Conservation (phyloP, 2,329 filamentous ascomycete species). For the Hymenoscyphus linearis region DNA sequence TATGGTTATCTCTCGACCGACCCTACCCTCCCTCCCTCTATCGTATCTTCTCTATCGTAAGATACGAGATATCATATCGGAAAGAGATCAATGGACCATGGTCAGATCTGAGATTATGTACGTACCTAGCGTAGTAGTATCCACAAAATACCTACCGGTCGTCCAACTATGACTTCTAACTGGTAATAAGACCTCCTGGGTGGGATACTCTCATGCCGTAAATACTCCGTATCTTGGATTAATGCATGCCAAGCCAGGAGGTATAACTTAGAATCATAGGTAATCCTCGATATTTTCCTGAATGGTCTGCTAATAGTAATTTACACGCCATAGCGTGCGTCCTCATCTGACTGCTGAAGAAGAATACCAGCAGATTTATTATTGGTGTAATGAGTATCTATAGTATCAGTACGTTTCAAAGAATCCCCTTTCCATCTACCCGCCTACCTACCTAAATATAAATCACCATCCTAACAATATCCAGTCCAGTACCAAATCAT, state of each 20-base stretch:
- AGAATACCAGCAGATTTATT: background rate
- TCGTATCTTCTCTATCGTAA: too few relatives aligned
- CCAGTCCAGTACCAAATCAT: background rate
- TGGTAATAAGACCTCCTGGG: background rate
- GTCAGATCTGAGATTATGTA: too few relatives aligned
- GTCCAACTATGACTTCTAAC: too few relatives aligned
- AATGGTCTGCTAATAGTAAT: conserved; percentile 5
- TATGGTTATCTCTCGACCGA: too few relatives aligned
- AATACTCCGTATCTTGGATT: too few relatives aligned
- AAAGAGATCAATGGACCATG: too few relatives aligned
- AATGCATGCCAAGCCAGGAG: background rate
- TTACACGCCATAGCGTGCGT: conserved; percentile 2
- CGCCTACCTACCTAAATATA: conserved; percentile 6
- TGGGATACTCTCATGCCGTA: background rate
- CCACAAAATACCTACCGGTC: too few relatives aligned
- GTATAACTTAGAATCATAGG: conserved; percentile 1
- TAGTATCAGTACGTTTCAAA: conserved; percentile 1
- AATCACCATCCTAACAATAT: conserved; percentile 3
- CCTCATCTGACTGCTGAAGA: conserved; percentile 1
- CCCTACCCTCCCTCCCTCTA: too few relatives aligned
- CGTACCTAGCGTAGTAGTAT: too few relatives aligned
- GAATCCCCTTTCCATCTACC: conserved; percentile 10
- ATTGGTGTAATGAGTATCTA: conserved; percentile 2
- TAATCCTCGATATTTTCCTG: conserved; percentile 7
- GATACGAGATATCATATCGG: too few relatives aligned